Conservation (phyloP, 2,329 filamentous ascomycete species). For the Calonectria pseudoreteaudii region DNA sequence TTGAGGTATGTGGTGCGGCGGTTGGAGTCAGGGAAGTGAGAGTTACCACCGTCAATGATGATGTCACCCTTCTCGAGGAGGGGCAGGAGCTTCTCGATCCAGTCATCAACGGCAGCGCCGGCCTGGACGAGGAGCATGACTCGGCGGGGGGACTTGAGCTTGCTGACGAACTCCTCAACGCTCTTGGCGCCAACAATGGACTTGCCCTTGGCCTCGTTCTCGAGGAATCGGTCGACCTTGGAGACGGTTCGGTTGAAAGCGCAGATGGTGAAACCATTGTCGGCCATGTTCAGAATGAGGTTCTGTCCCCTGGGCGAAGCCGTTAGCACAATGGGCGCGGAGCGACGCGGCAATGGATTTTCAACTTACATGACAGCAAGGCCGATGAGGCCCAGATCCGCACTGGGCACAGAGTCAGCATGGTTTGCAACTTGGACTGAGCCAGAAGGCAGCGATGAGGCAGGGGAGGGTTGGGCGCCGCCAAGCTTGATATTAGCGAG, state of each 20-base stretch:
- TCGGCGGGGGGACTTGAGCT: constrained; percentile 96
- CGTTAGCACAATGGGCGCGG: constrained; percentile 29
- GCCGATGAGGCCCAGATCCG: constrained; percentile 93
- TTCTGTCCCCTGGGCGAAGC: constrained; percentile 74
- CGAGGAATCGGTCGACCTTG: constrained; percentile 96
- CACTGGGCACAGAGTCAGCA: constrained; percentile 73
- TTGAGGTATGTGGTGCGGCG: constrained; percentile 91
- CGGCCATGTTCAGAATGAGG: constrained; percentile 89
- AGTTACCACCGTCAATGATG: constrained; percentile 99
- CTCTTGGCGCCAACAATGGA: constrained; percentile 93
- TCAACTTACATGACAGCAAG: constrained; percentile 84
- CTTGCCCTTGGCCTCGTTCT: constrained; percentile 95
- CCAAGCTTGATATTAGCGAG: constrained; percentile 80
- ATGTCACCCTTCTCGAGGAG: constrained; percentile 90
- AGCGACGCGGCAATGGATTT: constrained; percentile 27
- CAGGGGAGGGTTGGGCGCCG: constrained; percentile 61
- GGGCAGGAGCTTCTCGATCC: constrained; percentile 94
- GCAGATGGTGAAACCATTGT: constrained; percentile 95
- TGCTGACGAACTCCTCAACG: constrained; percentile 92
- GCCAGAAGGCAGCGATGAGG: constrained; percentile 43
- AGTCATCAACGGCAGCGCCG: constrained; percentile 96
- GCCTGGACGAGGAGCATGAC: constrained; percentile 99
- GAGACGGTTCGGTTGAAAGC: constrained; percentile 98
- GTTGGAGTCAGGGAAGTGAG: constrained; percentile 99
- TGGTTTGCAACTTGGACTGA: constrained; percentile 50